Conservation (phyloP, 352 stramenopile genomes). For the Phytophthora idaei region DNA sequence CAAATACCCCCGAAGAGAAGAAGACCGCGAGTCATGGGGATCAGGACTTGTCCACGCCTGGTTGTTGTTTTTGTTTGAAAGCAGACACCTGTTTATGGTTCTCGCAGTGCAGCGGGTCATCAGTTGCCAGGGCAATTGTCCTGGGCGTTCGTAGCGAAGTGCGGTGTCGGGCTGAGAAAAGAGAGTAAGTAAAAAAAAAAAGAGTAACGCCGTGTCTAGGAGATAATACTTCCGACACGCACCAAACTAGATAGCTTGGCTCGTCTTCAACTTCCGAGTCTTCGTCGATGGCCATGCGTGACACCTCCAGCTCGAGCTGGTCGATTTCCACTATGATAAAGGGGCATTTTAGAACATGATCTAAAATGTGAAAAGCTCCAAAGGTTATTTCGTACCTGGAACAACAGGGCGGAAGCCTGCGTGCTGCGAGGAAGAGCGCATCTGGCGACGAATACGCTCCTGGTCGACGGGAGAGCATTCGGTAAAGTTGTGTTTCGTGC, state of each 20-base stretch:
- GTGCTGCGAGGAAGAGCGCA: slow-evolving; percentile 72
- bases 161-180: slow-evolving; percentile 35
- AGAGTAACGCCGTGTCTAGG: not conserved
- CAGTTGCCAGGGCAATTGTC: slow-evolving; percentile 26
- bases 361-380: not conserved
- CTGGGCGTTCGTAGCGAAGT: slow-evolving; percentile 33
- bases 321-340: slow-evolving; percentile 39
- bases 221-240: slow-evolving; percentile 6
- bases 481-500: slow-evolving; percentile 77
- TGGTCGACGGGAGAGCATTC: slow-evolving; percentile 75
- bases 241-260: slow-evolving; percentile 44
- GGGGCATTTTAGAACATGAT: slow-evolving; percentile 1
- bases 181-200: slow-evolving; percentile 8
- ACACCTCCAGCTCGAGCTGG: slow-evolving; percentile 35
- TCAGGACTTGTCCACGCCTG: slow-evolving; percentile 9
- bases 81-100: slow-evolving; percentile 14
- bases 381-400: slow-evolving; percentile 43
- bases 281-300: slow-evolving; percentile 41
- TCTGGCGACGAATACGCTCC: slow-evolving; percentile 73
- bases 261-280: slow-evolving; percentile 40
- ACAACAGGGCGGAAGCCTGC: slow-evolving; percentile 75
- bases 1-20: slow-evolving; percentile 35
- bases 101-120: slow-evolving; percentile 20
- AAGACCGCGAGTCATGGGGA: slow-evolving; percentile 6
- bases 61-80: slow-evolving; percentile 29